Evolutionary conservation across 2,329 filamentous ascomycete genomes (phyloP).

Genomic region (Juglanconis sp.): DNA sequence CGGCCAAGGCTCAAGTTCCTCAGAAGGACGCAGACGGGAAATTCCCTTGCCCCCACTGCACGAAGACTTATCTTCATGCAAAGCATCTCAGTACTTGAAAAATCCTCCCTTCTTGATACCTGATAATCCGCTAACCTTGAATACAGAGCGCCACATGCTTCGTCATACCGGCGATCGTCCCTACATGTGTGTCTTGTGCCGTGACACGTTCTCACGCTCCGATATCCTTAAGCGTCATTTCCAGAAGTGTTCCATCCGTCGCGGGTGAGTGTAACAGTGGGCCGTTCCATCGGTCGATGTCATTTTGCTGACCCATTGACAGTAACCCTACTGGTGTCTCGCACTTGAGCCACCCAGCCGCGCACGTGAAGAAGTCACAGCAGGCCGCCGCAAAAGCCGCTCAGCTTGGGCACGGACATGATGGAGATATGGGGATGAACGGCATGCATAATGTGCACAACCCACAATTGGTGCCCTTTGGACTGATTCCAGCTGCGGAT

Average conservation of each 20-base stretch:
- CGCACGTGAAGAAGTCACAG: slow-evolving; percentile 77
- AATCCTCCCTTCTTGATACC: background rate
- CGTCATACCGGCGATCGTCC: slow-evolving; percentile 86
- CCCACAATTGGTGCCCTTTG: slow-evolving; percentile 48
- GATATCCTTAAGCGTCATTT: slow-evolving; percentile 99
- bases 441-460: slow-evolving; percentile 59
- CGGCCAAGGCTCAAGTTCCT: slow-evolving; percentile 78
- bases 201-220: slow-evolving; percentile 95
- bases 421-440: slow-evolving; percentile 57
- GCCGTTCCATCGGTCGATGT: background rate
- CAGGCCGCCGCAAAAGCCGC: slow-evolving; percentile 55
- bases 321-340: slow-evolving; percentile 79
- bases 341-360: slow-evolving; percentile 89
- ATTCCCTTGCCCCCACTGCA: slow-evolving; percentile 96
- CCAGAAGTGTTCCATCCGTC: slow-evolving; percentile 95
- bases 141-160: background rate
- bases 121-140: slow-evolving; percentile 31
- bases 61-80: slow-evolving; percentile 94
- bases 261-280: slow-evolving; percentile 42
- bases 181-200: slow-evolving; percentile 97
- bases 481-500: slow-evolving; percentile 45
- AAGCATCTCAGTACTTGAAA: slow-evolving; percentile 65
- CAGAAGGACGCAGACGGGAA: slow-evolving; percentile 97
- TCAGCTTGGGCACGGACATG: slow-evolving; percentile 41
- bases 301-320: background rate